Percentiles rank a stretch among this genome's conserved stretches.
Evolutionary conservation across 495 filamentous ascomycete genomes (phyloP).

Genomic region (Glarea lozoyensis): DNA sequence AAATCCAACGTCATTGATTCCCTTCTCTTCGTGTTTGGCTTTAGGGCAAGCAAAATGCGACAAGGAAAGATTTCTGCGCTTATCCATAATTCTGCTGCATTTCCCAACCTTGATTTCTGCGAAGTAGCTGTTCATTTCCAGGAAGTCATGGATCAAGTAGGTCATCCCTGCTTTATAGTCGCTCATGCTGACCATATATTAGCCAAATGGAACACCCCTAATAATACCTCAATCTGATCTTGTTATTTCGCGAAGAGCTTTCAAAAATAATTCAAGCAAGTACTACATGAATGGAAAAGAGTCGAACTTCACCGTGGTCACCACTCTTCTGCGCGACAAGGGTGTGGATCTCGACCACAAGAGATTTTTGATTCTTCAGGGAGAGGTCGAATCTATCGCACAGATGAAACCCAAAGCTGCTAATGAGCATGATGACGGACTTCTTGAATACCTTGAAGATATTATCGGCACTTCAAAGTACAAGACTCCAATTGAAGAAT

Average conservation of each 20-base stretch:
- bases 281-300: conserved; percentile 89
- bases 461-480: conserved; percentile 98
- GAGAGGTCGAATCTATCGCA: conserved; percentile 96
- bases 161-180: conserved; percentile 15
- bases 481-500: conserved; percentile 92
- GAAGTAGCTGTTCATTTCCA: conserved; percentile 95
- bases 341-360: conserved; percentile 97
- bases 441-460: conserved; percentile 95
- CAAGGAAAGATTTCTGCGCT: conserved; percentile 97
- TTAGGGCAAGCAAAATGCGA: conserved; percentile 97
- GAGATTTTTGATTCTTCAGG: conserved; percentile 93
- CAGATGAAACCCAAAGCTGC: conserved; percentile 98
- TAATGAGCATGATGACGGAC: conserved; percentile 89
- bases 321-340: conserved; percentile 73
- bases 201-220: conserved; percentile 59
- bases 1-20: conserved; percentile 99
- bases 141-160: conserved; percentile 72
- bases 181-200: conserved; percentile 16
- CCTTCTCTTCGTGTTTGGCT: conserved; percentile 94
- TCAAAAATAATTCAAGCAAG: conserved; percentile 96
- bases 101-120: conserved; percentile 77
- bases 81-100: conserved; percentile 89
- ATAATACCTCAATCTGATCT: conserved; percentile 74
- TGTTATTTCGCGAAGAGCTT: conserved; percentile 82
- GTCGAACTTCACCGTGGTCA: conserved; percentile 87